These are phyloP conservation scores for Spergularia bocconei DNA, from an alignment of 148 eudicot genomes.

Conservation along the genomic window DNA sequence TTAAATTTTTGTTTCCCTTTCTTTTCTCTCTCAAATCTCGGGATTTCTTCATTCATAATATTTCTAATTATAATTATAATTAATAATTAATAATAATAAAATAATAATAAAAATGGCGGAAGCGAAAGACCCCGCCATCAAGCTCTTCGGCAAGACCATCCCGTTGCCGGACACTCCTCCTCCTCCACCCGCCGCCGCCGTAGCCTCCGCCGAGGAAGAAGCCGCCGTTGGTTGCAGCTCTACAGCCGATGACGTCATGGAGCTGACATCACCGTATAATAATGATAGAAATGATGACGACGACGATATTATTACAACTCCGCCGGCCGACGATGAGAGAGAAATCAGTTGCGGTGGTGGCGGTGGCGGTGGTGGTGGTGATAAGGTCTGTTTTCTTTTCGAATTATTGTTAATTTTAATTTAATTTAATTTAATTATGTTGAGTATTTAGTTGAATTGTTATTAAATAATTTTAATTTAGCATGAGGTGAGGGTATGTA, in stretches of 20 bases:
- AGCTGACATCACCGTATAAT: not conserved
- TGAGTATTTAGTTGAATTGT: not conserved
- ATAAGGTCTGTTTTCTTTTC: no score
- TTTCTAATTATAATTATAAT: no score
- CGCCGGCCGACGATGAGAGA: not conserved
- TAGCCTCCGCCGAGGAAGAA: not conserved
- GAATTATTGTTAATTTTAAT: no score
- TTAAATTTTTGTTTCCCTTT: not conserved
- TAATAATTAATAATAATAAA: not conserved
- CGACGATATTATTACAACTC: not conserved
- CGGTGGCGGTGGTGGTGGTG: no score
- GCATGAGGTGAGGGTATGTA: not conserved
- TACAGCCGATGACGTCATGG: not conserved
- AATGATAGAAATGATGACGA: not conserved
- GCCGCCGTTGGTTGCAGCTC: no score
- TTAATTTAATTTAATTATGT: not conserved
- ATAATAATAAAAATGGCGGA: conserved; percentile 27
- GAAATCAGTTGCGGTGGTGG: not conserved
- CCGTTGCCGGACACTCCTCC: conserved; percentile 26
- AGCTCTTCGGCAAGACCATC: conserved; percentile 59
- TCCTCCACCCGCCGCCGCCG: not conserved
- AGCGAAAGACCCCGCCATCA: conserved; percentile 46
- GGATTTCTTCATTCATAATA: not conserved
- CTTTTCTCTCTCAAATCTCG: not conserved
- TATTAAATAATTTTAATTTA: no score